These are phyloP conservation scores for Kwoniella botswanensis DNA, from an alignment of 768 basidiomycete genomes.

Conservation along the genomic window DNA sequence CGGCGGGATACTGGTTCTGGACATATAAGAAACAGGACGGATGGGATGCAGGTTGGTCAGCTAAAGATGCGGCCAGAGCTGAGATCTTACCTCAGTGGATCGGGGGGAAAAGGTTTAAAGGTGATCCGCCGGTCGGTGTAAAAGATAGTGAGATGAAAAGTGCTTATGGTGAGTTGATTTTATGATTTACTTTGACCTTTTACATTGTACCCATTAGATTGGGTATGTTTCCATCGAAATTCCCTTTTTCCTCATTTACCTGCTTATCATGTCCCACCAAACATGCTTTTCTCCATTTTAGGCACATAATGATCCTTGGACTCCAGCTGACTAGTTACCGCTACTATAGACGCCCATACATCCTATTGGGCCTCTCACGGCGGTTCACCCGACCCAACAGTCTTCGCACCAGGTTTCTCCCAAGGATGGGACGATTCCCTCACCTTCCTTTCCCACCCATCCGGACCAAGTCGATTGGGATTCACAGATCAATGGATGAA, in stretches of 20 bases:
- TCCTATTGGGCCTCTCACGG: conserved; percentile 64
- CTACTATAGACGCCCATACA: conserved; percentile 57
- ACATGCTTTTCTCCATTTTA: not conserved
- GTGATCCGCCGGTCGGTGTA: conserved; percentile 45
- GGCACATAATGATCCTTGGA: too few relatives aligned
- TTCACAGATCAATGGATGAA: conserved; percentile 69
- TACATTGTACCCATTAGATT: too few relatives aligned
- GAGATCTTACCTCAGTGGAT: conserved; percentile 68
- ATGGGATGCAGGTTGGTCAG: conserved; percentile 77
- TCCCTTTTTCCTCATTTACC: too few relatives aligned
- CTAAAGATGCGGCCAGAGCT: conserved; percentile 67
- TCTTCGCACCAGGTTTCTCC: conserved; percentile 70
- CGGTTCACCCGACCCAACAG: conserved; percentile 69
- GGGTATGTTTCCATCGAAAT: too few relatives aligned
- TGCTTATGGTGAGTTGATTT: conserved; percentile 52
- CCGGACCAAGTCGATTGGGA: conserved; percentile 65
- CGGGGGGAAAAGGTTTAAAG: conserved; percentile 58
- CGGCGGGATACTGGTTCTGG: conserved; percentile 84
- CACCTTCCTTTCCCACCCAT: conserved; percentile 62
- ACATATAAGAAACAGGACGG: conserved; percentile 72
- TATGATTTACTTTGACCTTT: not conserved
- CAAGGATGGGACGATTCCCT: conserved; percentile 76
- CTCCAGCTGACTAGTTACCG: not conserved
- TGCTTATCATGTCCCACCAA: not conserved
- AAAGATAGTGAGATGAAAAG: conserved; percentile 54